Evolutionary conservation across 306 rosid species (phyloP).

Genomic region (Prinsepia uniflora): DNA sequence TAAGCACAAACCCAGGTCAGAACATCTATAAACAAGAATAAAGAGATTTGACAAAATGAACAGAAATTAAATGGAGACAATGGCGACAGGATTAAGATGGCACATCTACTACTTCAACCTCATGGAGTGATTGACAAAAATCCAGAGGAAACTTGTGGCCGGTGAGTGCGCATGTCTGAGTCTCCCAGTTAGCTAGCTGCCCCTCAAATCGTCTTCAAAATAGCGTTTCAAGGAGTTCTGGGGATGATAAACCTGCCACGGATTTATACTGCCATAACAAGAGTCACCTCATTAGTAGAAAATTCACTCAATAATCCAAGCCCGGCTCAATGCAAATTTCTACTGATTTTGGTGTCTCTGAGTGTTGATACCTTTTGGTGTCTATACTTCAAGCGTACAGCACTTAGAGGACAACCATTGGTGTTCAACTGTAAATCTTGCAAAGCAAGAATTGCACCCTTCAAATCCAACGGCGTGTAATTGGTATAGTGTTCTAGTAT

Average conservation of each 20-base stretch:
- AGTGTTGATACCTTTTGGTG: conserved; percentile 58
- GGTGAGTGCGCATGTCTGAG: conserved; percentile 20
- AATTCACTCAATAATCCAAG: neutral
- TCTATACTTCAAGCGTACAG: conserved; percentile 62
- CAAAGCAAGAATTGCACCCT: conserved; percentile 59
- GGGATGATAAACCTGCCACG: conserved; percentile 69
- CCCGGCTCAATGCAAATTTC: conserved; percentile 16
- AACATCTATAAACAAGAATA: conserved; percentile 36
- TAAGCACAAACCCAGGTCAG: conserved; percentile 36
- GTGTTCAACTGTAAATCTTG: conserved; percentile 73
- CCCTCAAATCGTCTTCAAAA: conserved; percentile 41
- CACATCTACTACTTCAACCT: conserved; percentile 34
- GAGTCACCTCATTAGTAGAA: conserved; percentile 19
- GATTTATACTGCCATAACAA: conserved; percentile 53
- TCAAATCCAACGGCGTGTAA: conserved; percentile 73
- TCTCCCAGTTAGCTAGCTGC: conserved; percentile 34
- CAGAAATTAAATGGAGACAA: conserved; percentile 28
- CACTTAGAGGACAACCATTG: conserved; percentile 54
- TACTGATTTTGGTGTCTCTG: neutral
- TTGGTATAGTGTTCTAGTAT: conserved; percentile 69
- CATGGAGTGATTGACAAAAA: conserved; percentile 26
- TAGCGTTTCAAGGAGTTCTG: conserved; percentile 56
- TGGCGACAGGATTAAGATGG: conserved; percentile 34
- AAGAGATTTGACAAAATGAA: conserved; percentile 34
- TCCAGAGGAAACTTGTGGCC: conserved; percentile 26